phyloP scores from a whole-genome alignment of 345 rosid genomes.

The Rhodamnia rubescens region DNA sequence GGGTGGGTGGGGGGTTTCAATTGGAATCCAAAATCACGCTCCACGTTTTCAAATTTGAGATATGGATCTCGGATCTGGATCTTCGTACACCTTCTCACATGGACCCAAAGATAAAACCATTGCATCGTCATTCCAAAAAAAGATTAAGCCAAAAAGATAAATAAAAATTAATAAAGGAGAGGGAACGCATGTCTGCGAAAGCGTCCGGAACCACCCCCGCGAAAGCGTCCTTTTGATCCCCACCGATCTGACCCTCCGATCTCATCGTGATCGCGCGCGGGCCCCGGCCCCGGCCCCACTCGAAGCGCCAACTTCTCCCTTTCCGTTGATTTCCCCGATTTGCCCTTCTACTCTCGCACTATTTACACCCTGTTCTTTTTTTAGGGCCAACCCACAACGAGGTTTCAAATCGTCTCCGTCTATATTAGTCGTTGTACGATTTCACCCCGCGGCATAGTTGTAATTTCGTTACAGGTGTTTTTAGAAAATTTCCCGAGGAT shows the following conservation, averaged over 20 bases:
- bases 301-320: neutral
- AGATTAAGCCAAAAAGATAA: neutral
- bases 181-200: neutral
- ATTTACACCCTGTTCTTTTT: neutral
- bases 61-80: neutral
- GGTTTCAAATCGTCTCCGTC: neutral
- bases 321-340: neutral
- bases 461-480: neutral
- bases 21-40: neutral
- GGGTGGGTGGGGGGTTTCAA: neutral
- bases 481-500: neutral
- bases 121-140: neutral
- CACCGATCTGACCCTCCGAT: neutral
- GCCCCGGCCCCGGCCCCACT: neutral
- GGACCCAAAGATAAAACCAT: neutral
- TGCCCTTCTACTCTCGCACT: neutral
- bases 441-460: fast-evolving
- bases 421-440: no score
- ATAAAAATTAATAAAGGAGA: neutral
- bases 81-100: neutral
- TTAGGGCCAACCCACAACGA: fast-evolving
- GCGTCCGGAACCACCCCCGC: neutral
- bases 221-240: neutral
- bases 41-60: neutral
- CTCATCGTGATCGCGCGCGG: neutral